phyloP scores from a whole-genome alignment of 176 grass and related monocot genomes.

The Oropetium thomaeum region DNA sequence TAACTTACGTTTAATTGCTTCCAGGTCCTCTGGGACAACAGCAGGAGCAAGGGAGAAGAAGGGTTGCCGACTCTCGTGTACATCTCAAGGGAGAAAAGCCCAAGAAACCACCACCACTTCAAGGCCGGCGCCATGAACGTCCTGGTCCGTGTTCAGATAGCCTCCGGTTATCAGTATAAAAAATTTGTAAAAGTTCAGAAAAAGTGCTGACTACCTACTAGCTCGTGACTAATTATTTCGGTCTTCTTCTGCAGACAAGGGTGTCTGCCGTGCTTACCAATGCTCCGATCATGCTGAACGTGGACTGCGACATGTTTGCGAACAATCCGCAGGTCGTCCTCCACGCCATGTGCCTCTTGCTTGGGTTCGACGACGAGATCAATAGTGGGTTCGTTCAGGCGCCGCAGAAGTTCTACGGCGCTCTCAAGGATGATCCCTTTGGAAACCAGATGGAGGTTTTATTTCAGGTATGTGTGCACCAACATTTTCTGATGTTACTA shows the following conservation, averaged over 20 bases:
- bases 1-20: too few species aligned
- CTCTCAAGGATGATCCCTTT: slow-evolving; percentile 55
- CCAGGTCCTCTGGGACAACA: slow-evolving; percentile 49
- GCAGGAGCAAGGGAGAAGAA: background rate
- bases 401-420: slow-evolving; percentile 38
- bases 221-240: background rate
- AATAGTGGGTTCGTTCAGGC: slow-evolving; percentile 44
- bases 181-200: background rate
- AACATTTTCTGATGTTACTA: background rate
- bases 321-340: slow-evolving; percentile 39
- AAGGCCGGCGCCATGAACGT: slow-evolving; percentile 61
- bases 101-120: slow-evolving; percentile 36
- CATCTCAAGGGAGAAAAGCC: slow-evolving; percentile 49
- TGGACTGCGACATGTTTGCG: slow-evolving; percentile 73
- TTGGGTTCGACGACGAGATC: slow-evolving; percentile 32
- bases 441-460: slow-evolving; percentile 38
- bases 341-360: slow-evolving; percentile 52
- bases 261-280: slow-evolving; percentile 55
- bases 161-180: background rate
- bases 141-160: slow-evolving; percentile 21
- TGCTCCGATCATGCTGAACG: slow-evolving; percentile 55
- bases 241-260: slow-evolving; percentile 30
- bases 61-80: slow-evolving; percentile 43
- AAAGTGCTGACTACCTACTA: background rate
- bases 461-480: background rate